These are phyloP conservation scores for Rhodocollybia butyracea DNA, from an alignment of 768 basidiomycete species.

Conservation along the genomic window DNA sequence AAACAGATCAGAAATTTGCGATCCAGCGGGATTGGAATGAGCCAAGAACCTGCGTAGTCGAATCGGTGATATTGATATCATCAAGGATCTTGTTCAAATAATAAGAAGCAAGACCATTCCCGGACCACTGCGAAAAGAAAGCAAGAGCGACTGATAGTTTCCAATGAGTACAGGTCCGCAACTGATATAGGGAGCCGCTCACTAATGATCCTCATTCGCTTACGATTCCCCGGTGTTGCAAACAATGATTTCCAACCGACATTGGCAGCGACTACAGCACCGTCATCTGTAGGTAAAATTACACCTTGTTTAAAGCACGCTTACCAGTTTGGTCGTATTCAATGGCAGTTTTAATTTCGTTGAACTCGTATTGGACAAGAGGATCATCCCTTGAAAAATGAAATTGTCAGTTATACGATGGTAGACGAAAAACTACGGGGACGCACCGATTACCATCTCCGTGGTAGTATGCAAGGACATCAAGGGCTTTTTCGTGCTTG, in stretches of 20 bases:
- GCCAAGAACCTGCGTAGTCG: conserved; percentile 39
- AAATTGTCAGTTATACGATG: too few species aligned
- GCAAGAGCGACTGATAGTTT: conserved; percentile 75
- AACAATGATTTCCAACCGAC: conserved; percentile 71
- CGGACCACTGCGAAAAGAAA: conserved; percentile 86
- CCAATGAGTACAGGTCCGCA: too few species aligned
- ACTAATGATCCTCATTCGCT: conserved; percentile 73
- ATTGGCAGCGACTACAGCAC: conserved; percentile 41
- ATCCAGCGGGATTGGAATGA: too few species aligned
- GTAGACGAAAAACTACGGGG: too few species aligned
- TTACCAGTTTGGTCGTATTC: conserved; percentile 54
- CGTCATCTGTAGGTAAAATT: background rate
- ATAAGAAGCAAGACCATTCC: conserved; percentile 81
- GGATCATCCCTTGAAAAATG: conserved; percentile 45
- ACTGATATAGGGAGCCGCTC: too few species aligned
- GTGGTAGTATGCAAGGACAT: conserved; percentile 79
- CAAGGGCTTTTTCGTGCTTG: conserved; percentile 61
- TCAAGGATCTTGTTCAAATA: conserved; percentile 75
- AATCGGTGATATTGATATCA: conserved; percentile 61
- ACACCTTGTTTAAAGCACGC: background rate
- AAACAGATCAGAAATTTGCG: background rate
- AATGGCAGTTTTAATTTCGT: conserved; percentile 79
- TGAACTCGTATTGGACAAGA: conserved; percentile 69
- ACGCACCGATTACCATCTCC: conserved; percentile 65
- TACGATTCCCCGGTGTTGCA: conserved; percentile 65